Evolutionary conservation across 2,329 filamentous ascomycete species (phyloP), one percentile per base, ranked within the genome.

Genomic region (Penicillium sp.): DNA sequence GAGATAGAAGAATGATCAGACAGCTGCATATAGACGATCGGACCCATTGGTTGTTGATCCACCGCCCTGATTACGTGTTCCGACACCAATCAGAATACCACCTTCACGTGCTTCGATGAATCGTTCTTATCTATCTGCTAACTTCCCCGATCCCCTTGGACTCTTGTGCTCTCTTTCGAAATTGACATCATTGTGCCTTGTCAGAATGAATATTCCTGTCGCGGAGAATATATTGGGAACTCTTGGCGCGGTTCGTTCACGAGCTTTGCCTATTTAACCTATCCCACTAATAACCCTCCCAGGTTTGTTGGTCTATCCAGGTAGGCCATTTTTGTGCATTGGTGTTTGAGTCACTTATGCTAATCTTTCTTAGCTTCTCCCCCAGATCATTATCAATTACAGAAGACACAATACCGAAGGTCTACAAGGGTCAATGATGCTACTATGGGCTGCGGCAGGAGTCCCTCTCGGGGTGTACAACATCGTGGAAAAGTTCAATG

Each of bases 371-470:
- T 66, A 89, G 80, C 76, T 89, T 25, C 81, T 89, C 25, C 87
- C 87, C 0, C 87, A 90, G 67, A 88, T 89, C 47, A 69, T 86
- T 31, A 82, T 88, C 64, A 90, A 90, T 64, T 85, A 86, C 63
- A 80, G 82, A 4, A 78, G 86, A 1, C 85, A 89, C 67, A 79
- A 88, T 74, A 85, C 86, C 1, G 81, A 77, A 0, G 87, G 86
- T 0, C 76, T 89, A 0, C 86, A 89, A 48, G 80, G 83, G 0
- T 83, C 84, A 0, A 89, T 89, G 86, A 89, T 89, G 86, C 81
- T 89, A 68, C 77, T 89, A 2, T 89, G 87, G 66, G 65, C 66
- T 81, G 84, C 85, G 0, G 87, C 87, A 1, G 87, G 87, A 0
- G 82, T 89, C 0, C 86, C 86, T 0, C 75, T 89, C 0, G 87